Conservation (phyloP, 2,329 filamentous ascomycete genomes). For the Neurospora sp. region DNA sequence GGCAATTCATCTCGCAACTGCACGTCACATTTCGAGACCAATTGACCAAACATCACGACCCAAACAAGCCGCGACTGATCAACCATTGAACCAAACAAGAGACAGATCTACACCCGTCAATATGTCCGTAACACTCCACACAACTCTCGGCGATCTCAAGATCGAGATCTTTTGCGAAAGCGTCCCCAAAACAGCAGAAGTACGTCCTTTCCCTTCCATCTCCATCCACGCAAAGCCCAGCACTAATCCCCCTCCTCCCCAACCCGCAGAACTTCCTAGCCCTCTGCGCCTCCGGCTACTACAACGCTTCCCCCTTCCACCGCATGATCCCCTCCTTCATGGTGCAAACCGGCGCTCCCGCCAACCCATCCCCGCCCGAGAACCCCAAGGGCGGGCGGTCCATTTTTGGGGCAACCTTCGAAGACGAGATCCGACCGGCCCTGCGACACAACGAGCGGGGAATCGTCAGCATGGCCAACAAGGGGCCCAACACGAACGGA, state of each 20-base stretch:
- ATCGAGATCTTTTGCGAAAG: conserved; percentile 94
- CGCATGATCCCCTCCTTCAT: conserved; percentile 75
- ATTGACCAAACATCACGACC: background rate
- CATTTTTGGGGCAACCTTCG: conserved; percentile 65
- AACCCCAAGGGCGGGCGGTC: conserved; percentile 60
- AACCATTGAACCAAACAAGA: background rate
- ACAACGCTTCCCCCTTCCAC: conserved; percentile 67
- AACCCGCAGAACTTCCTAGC: conserved; percentile 70
- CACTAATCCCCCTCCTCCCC: background rate
- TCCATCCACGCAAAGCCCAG: background rate
- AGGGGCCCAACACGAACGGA: conserved; percentile 62
- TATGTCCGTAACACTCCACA: conserved; percentile 72
- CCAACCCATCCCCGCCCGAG: conserved; percentile 37
- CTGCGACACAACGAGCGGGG: conserved; percentile 60
- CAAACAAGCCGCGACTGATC: background rate
- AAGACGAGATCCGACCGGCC: conserved; percentile 68
- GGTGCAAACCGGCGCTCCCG: conserved; percentile 62
- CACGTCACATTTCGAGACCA: background rate
- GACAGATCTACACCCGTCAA: conserved; percentile 4
- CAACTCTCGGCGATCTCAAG: conserved; percentile 81
- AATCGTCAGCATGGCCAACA: conserved; percentile 70
- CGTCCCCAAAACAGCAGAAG: conserved; percentile 84
- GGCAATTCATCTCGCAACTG: background rate
- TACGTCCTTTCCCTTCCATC: conserved; percentile 24
- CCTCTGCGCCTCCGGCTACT: conserved; percentile 71